Conservation (phyloP, 163 green algal species). For the Prototheca cutis region DNA sequence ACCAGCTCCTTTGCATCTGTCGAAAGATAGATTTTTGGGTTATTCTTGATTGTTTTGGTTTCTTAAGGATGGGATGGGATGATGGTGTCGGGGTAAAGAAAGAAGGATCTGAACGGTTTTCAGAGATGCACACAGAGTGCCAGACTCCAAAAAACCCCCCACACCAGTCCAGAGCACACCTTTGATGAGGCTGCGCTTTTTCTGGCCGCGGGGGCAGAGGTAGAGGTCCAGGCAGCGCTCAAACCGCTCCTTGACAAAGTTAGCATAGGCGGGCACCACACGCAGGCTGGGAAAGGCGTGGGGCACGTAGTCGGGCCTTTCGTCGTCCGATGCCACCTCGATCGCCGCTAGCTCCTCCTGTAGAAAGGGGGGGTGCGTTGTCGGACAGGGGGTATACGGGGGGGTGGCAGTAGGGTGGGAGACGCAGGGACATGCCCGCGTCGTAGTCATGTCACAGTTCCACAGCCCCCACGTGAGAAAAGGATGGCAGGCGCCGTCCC, state of each 20-base stretch:
- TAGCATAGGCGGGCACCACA: conserved; percentile 70
- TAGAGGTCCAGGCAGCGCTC: conserved; percentile 98
- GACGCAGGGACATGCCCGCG: too few relatives aligned
- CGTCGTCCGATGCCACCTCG: conserved; percentile 63
- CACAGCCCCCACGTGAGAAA: too few relatives aligned
- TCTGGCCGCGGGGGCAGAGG: conserved; percentile 74
- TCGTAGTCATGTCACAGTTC: too few relatives aligned
- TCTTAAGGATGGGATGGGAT: too few relatives aligned
- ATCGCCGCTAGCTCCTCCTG: conserved; percentile 64
- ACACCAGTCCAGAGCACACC: too few relatives aligned
- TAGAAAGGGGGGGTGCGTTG: not conserved
- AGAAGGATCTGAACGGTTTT: too few relatives aligned
- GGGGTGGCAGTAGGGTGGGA: not conserved
- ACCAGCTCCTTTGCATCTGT: conserved; percentile 80
- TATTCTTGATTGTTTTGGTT: too few relatives aligned
- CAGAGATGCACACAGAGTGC: too few relatives aligned
- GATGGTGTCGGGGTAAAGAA: too few relatives aligned
- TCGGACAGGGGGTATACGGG: not conserved
- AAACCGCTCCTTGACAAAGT: conserved; percentile 91
- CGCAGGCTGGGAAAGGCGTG: conserved; percentile 57
- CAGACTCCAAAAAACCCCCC: too few relatives aligned
- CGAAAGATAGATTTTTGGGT: too few relatives aligned
- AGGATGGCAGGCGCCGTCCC: too few relatives aligned
- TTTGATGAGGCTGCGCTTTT: conserved; percentile 31
- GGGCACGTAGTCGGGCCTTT: conserved; percentile 63